Base-by-base conservation (phyloP, 371 early-diverging fungal species). In the Massospora cicadina region DNA sequence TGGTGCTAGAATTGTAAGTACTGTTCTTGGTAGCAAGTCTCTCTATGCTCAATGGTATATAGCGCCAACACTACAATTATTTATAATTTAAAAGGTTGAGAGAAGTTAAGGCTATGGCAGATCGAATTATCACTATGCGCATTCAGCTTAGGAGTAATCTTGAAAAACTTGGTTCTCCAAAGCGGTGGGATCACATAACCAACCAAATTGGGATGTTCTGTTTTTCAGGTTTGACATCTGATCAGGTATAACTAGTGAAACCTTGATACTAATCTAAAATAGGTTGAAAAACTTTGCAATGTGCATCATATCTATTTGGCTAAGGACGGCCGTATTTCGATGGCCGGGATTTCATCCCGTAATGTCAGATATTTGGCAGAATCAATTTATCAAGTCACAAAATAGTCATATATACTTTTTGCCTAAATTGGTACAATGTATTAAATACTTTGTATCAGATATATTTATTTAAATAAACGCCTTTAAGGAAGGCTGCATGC, bases 201-300 rank as follows among this genome's bases (percentile, higher is more conserved):
- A 80, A 84, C 74, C 98, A 98, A 80, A 98, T 98, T 69, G 98
- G 98, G 74, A 98, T 98, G 98, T 98, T 98, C 86, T 93, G 91
- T 80, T 98, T 78, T 81, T 89, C 97, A 55, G 98, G 98, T 29
- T 77, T 98, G 72, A 88, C 72, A n/a, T 86, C 94, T 53, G 88
- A 86, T 67, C 87, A 90, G 75, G 74, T 70, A 59, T 17, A 30
- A 0, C 21, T 17, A 21, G 2, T 21, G 33, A 54, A 30, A 54
- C 7, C n/a, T n/a, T n/a, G n/a, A n/a, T n/a, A n/a, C n/a, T n/a
- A n/a, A n/a, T n/a, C n/a, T n/a, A n/a, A n/a, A n/a, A n/a, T 73
- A 79, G 71, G 94, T 93, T 55, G 89, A 87, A 71, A 77, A 84
- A 66, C 75, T 98, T 71, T 84, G 81, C 68, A 75, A 71, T 58